Conservation (phyloP, 73 alveolate genomes). For the Uronychia binucleata region DNA sequence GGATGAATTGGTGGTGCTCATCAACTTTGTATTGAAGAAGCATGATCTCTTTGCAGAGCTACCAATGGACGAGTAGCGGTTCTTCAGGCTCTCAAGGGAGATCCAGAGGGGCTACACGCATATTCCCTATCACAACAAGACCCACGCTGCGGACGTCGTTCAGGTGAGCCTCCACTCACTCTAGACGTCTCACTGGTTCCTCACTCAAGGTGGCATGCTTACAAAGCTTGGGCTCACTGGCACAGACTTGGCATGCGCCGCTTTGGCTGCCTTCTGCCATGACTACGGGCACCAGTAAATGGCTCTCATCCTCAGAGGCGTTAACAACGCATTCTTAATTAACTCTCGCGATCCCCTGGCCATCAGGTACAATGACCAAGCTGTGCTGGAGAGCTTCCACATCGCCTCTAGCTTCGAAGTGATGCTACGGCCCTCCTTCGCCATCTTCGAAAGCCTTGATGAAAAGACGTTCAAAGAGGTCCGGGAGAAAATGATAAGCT, state of each 20-base stretch:
- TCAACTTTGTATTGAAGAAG: constrained; percentile 11
- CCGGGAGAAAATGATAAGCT: constrained; percentile 69
- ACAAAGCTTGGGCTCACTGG: constrained; percentile 19
- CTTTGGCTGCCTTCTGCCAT: constrained; percentile 42
- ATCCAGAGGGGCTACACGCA: constrained; percentile 44
- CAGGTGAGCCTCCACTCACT: no score
- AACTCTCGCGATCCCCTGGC: constrained; percentile 68
- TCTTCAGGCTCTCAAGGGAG: constrained; percentile 27
- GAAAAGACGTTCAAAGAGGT: constrained; percentile 52
- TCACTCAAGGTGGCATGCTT: no score
- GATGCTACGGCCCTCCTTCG: constrained; percentile 49
- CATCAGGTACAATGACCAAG: constrained; percentile 82
- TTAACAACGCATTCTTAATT: constrained; percentile 63
- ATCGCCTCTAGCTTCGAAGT: constrained; percentile 83
- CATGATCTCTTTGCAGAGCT: constrained; percentile 21
- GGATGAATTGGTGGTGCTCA: constrained; percentile 12
- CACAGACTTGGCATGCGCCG: neutral
- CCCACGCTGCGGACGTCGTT: constrained; percentile 72
- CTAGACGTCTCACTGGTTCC: no score
- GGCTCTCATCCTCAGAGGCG: no score
- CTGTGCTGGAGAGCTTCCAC: constrained; percentile 91
- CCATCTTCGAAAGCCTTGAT: constrained; percentile 58
- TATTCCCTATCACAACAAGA: constrained; percentile 58
- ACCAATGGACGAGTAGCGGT: neutral
- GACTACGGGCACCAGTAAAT: constrained; percentile 87